A percentile compares a stretch with the other conserved stretches of the same genome.
These are phyloP conservation scores for Neofusicoccum laricinum DNA, from an alignment of 2,329 filamentous ascomycete genomes.

Conservation along the genomic window DNA sequence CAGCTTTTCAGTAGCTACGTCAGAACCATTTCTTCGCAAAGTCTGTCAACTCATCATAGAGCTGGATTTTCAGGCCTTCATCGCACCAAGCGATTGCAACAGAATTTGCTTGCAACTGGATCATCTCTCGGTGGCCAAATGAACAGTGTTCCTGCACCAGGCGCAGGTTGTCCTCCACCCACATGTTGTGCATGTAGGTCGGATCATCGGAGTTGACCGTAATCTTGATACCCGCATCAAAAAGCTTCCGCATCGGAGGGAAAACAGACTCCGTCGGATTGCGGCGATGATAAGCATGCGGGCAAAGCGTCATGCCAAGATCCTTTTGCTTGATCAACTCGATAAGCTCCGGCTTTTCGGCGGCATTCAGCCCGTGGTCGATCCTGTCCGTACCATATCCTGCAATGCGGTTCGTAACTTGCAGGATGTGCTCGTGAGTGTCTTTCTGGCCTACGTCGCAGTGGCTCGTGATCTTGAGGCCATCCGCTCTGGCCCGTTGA, in stretches of 20 bases:
- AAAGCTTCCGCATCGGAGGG: conserved; percentile 41
- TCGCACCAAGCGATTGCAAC: conserved; percentile 50
- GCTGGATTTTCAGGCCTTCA: conserved; percentile 33
- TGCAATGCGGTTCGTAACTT: conserved; percentile 31
- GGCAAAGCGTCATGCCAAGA: conserved; percentile 43
- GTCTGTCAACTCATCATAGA: conserved; percentile 17
- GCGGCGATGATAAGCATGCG: conserved; percentile 42
- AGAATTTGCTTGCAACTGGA: conserved; percentile 40
- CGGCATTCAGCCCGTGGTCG: conserved; percentile 44
- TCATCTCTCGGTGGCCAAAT: conserved; percentile 44
- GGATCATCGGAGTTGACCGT: conserved; percentile 51
- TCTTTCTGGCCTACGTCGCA: conserved; percentile 53
- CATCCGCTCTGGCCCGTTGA: conserved; percentile 36
- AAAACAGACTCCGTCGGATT: conserved; percentile 45
- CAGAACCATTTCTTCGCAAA: neutral
- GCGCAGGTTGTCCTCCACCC: conserved; percentile 49
- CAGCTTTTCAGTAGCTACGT: neutral
- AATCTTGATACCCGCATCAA: conserved; percentile 46
- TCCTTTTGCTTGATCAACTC: conserved; percentile 28
- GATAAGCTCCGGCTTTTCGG: conserved; percentile 34
- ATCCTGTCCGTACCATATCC: conserved; percentile 38
- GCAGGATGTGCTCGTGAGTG: conserved; percentile 42
- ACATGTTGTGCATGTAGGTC: conserved; percentile 50
- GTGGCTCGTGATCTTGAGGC: conserved; percentile 48
- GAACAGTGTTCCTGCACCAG: conserved; percentile 42